Percentiles rank a stretch among this genome's conserved stretches.
These are phyloP conservation scores for Cerioporus squamosus DNA, from an alignment of 1,284 basidiomycete species.

Conservation along the genomic window DNA sequence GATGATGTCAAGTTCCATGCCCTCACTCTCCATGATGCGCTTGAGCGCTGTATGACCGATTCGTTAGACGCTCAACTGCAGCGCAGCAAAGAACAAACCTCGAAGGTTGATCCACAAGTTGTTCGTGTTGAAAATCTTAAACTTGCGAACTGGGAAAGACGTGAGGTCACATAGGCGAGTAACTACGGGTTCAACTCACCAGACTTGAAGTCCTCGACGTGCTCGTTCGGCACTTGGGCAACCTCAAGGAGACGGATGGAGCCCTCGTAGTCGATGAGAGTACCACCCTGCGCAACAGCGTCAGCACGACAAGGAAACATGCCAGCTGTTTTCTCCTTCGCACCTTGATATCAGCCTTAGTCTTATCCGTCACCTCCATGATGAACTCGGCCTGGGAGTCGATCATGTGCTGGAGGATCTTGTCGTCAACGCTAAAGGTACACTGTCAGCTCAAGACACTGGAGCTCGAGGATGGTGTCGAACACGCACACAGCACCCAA, in stretches of 20 bases:
- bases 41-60: slow-evolving; percentile 59
- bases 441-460: background rate
- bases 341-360: slow-evolving; percentile 98
- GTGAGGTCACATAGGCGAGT: background rate
- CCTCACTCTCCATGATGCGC: slow-evolving; percentile 91
- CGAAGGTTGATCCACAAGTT: slow-evolving; percentile 97
- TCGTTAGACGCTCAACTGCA: slow-evolving; percentile 1
- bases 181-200: slow-evolving; percentile 1
- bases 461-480: too few relatives aligned
- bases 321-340: background rate
- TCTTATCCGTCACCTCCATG: slow-evolving; percentile 99
- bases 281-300: slow-evolving; percentile 76
- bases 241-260: slow-evolving; percentile 95
- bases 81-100: slow-evolving; percentile 44
- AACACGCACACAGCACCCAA: slow-evolving; percentile 88
- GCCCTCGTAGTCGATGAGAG: slow-evolving; percentile 96
- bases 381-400: slow-evolving; percentile 88
- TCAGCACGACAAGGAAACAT: background rate
- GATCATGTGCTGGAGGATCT: slow-evolving; percentile 90
- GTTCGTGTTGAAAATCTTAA: slow-evolving; percentile 98
- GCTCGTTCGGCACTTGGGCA: slow-evolving; percentile 97
- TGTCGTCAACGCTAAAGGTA: slow-evolving; percentile 63
- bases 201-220: slow-evolving; percentile 98
- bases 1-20: slow-evolving; percentile 92
- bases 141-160: slow-evolving; percentile 66